Percentiles rank a stretch among this genome's conserved stretches.
phyloP scores from a whole-genome alignment of 2,329 filamentous ascomycete genomes.

The Ophiostoma sp. region DNA sequence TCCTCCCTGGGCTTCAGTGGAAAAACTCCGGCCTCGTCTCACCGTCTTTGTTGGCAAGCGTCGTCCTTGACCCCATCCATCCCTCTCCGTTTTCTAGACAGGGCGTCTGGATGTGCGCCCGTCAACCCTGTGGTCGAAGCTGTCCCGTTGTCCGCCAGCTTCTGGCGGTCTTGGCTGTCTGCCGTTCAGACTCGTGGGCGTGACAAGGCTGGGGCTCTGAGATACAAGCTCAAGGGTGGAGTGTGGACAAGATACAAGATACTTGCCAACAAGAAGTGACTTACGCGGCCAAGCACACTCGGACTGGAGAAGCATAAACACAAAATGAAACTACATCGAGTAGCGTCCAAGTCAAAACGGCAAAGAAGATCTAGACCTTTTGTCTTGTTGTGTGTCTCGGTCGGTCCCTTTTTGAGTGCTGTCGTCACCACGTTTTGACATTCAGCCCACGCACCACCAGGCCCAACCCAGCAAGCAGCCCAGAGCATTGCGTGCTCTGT shows the following conservation, averaged over 20 bases:
- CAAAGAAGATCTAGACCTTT: conserved; percentile 3
- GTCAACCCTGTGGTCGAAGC: neutral
- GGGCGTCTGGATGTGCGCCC: neutral
- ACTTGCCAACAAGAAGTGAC: neutral
- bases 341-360: neutral
- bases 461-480: no score
- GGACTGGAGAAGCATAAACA: neutral
- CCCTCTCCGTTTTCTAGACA: neutral
- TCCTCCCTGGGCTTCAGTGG: neutral
- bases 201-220: neutral
- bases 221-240: neutral
- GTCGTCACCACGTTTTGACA: neutral
- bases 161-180: neutral
- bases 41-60: no score
- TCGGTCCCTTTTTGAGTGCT: neutral
- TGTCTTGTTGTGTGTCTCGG: neutral
- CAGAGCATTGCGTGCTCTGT: neutral
- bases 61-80: no score
- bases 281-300: neutral
- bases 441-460: neutral
- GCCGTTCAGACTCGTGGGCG: neutral
- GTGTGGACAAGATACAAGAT: neutral
- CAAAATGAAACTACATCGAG: conserved; percentile 1
- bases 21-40: neutral
- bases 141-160: neutral